These are phyloP conservation scores for Seminavis robusta DNA, from an alignment of 108 stramenopile genomes.

Conservation along the genomic window DNA sequence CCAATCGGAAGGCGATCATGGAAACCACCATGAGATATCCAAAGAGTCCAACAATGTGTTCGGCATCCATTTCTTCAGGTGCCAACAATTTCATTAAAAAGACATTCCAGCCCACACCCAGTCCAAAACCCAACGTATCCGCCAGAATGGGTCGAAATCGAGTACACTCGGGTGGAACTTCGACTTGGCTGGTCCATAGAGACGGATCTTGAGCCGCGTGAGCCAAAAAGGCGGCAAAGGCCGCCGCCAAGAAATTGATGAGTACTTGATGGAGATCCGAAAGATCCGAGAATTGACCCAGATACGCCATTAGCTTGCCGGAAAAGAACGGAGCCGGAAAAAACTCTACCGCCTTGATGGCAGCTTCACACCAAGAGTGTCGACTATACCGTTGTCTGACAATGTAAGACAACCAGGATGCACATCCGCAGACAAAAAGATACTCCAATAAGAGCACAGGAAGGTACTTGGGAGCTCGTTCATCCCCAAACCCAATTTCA, in stretches of 20 bases:
- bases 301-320: constrained; percentile 19
- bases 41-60: constrained; percentile 9
- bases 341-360: constrained; percentile 14
- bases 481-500: constrained; percentile 12
- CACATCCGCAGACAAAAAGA: constrained; percentile 2
- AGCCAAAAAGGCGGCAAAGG: constrained; percentile 12
- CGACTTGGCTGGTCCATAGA: background rate
- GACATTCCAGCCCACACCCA: constrained; percentile 24
- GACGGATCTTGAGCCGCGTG: too few species aligned
- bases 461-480: constrained; percentile 10
- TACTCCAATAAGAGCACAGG: constrained; percentile 2
- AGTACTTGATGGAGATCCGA: constrained; percentile 5
- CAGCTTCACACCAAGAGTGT: background rate
- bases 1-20: constrained; percentile 14
- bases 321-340: constrained; percentile 17
- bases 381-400: background rate
- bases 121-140: constrained; percentile 16
- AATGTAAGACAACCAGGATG: background rate
- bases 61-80: background rate
- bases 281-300: constrained; percentile 17
- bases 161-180: background rate
- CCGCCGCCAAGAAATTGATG: constrained; percentile 12
- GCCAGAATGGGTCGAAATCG: constrained; percentile 6
- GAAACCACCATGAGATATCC: constrained; percentile 7
- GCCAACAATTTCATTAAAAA: constrained; percentile 7